A percentile compares a stretch with the other conserved stretches of the same genome.
These are phyloP conservation scores for Morella rubra DNA, from an alignment of 306 rosid genomes.

Conservation along the genomic window DNA sequence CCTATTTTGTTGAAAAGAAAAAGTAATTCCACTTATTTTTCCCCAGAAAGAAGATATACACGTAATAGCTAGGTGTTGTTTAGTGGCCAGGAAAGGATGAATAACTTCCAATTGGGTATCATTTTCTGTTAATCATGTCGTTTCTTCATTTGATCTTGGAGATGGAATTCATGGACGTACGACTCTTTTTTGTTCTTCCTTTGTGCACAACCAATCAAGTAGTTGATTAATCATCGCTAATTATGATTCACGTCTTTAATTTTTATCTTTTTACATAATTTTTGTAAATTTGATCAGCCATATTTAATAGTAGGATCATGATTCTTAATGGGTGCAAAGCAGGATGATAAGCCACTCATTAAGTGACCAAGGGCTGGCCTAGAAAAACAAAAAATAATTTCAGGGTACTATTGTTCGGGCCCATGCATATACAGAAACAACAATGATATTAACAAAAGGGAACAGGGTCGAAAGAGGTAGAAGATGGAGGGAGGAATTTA, in stretches of 20 bases:
- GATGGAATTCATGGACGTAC: background rate
- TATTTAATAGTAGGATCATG: no score
- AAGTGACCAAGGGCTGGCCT: no score
- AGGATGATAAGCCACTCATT: background rate
- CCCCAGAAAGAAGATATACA: no score
- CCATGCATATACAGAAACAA: background rate
- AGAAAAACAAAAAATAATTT: no score
- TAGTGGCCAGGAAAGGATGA: no score
- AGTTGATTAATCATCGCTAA: no score
- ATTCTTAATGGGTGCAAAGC: conserved; percentile 3
- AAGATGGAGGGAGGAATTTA: conserved; percentile 30
- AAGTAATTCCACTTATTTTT: background rate
- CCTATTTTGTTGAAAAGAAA: background rate
- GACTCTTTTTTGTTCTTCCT: background rate
- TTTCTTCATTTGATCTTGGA: background rate
- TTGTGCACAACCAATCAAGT: background rate
- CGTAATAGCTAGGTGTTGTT: no score
- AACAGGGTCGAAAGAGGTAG: background rate
- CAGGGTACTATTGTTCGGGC: no score
- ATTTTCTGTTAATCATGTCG: background rate
- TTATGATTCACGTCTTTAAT: no score
- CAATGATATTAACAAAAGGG: background rate
- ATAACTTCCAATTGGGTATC: no score
- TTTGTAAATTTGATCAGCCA: no score
- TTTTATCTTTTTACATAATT: no score